Evolutionary conservation across 2,329 filamentous ascomycete genomes (phyloP).

Genomic region (Fusarium mundagurra): DNA sequence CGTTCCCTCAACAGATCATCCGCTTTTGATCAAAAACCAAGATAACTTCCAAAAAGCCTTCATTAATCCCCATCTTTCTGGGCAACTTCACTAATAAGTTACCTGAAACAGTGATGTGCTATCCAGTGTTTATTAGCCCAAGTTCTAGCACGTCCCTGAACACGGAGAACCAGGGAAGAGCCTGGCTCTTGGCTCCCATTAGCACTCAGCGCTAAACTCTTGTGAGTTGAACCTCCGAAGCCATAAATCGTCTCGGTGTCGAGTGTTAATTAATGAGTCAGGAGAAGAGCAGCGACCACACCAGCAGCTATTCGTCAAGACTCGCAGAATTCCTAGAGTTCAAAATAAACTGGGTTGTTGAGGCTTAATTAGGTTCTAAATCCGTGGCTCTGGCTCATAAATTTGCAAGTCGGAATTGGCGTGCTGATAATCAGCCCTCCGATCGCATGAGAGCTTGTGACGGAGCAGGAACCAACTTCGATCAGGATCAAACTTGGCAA

Average conservation of each 20-base stretch:
- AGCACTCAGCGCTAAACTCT: constrained; percentile 25
- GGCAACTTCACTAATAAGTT: neutral
- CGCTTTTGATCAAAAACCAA: constrained; percentile 6
- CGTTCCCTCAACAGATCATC: neutral
- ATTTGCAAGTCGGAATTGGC: neutral
- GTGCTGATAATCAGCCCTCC: neutral
- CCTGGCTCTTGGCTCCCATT: constrained; percentile 10
- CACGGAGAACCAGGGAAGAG: constrained; percentile 12
- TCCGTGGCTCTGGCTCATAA: neutral
- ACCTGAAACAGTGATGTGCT: constrained; percentile 27
- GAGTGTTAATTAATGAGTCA: constrained; percentile 25
- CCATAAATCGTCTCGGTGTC: constrained; percentile 11
- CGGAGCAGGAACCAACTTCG: constrained; percentile 7
- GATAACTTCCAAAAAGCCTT: constrained; percentile 18
- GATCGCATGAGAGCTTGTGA: constrained; percentile 2
- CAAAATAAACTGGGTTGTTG: neutral
- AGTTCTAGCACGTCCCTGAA: constrained; percentile 10
- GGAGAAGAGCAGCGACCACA: neutral
- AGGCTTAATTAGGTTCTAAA: neutral
- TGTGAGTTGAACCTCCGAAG: constrained; percentile 23
- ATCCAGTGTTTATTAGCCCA: neutral
- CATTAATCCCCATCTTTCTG: constrained; percentile 2
- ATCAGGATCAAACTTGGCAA: constrained; percentile 26
- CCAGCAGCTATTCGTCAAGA: neutral
- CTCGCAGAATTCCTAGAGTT: neutral